A percentile compares a stretch with the other conserved stretches of the same genome.
phyloP scores from a whole-genome alignment of 176 grass and related monocot genomes.

The Olyra latifolia region DNA sequence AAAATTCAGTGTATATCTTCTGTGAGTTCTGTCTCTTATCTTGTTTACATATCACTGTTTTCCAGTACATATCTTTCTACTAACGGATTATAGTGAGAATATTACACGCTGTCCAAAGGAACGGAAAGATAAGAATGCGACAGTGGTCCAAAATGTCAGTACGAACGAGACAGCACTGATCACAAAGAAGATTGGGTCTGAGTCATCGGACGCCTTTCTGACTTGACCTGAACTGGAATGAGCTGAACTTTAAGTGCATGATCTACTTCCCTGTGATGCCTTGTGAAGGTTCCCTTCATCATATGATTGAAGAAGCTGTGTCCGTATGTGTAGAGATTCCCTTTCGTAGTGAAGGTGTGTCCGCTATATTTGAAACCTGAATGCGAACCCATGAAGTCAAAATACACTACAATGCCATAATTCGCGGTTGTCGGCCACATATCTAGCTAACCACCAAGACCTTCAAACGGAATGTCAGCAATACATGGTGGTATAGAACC shows the following conservation, averaged over 20 bases:
- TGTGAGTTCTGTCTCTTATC: neutral
- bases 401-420: too few relatives aligned
- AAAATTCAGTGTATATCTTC: too few relatives aligned
- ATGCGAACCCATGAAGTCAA: too few relatives aligned
- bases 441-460: neutral
- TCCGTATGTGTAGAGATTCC: neutral
- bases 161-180: conserved; percentile 3
- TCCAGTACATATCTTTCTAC: too few relatives aligned
- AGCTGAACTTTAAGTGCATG: too few relatives aligned
- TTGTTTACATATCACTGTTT: neutral
- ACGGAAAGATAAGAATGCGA: conserved; percentile 1
- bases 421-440: neutral
- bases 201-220: neutral
- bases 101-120: neutral
- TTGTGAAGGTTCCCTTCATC: neutral
- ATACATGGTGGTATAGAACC: conserved; percentile 42
- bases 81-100: neutral
- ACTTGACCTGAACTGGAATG: neutral
- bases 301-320: neutral
- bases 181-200: neutral
- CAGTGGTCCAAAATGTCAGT: neutral
- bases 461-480: neutral
- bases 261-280: neutral
- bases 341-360: conserved; percentile 22
- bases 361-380: neutral